Evolutionary conservation across 495 filamentous ascomycete genomes (phyloP).

Genomic region (Venustampulla echinocandica): DNA sequence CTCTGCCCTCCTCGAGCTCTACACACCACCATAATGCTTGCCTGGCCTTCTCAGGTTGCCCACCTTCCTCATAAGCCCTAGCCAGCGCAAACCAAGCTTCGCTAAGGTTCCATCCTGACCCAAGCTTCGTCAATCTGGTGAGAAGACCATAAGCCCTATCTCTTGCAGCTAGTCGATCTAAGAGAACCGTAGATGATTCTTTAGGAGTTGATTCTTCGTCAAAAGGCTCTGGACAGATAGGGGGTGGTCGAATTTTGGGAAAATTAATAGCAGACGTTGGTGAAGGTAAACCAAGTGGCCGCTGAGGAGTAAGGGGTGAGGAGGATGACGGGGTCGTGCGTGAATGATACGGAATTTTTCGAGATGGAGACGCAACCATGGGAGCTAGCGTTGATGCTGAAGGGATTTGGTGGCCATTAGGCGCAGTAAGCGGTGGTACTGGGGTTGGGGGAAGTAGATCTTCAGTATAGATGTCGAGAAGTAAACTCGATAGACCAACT

Average conservation of each 20-base stretch:
- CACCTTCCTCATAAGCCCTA: slow-evolving; percentile 72
- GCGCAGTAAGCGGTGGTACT: slow-evolving; percentile 16
- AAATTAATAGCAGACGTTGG: neutral
- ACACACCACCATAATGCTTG: slow-evolving; percentile 69
- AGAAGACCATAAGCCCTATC: slow-evolving; percentile 82
- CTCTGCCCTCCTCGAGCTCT: slow-evolving; percentile 59
- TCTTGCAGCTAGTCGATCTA: slow-evolving; percentile 71
- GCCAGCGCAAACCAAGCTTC: slow-evolving; percentile 91
- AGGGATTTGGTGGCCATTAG: slow-evolving; percentile 3
- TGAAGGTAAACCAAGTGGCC: slow-evolving; percentile 17
- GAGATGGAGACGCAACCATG: neutral
- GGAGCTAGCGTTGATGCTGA: slow-evolving; percentile 11
- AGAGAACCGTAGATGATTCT: slow-evolving; percentile 36
- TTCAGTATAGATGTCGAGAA: slow-evolving; percentile 77
- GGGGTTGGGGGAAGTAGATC: slow-evolving; percentile 41
- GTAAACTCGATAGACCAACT: slow-evolving; percentile 71
- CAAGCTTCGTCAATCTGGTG: slow-evolving; percentile 69
- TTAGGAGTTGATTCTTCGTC: neutral
- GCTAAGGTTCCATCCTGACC: slow-evolving; percentile 84
- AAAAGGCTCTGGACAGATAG: neutral
- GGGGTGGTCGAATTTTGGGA: neutral
- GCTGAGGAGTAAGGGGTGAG: slow-evolving; percentile 2
- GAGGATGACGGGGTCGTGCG: neutral
- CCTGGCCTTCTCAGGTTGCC: slow-evolving; percentile 76
- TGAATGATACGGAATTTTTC: neutral